These are phyloP conservation scores for Hordeum pubiflorum DNA, from an alignment of 202 grass and related monocot genomes.

Conservation along the genomic window DNA sequence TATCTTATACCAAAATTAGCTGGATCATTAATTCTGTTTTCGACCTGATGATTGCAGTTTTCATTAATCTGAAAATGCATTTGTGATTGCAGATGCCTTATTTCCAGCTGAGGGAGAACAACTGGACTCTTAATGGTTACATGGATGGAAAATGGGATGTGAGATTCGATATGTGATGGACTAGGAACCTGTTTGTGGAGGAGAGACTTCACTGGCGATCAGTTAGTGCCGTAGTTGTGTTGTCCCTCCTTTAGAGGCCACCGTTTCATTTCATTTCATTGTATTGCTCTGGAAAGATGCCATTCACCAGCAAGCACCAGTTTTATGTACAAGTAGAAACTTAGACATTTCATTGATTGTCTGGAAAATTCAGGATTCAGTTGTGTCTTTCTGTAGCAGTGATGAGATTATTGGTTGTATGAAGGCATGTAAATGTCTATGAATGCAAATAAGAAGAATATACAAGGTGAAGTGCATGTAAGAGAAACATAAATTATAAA, in stretches of 20 bases:
- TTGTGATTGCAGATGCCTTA: slow-evolving; percentile 68
- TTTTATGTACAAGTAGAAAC: slow-evolving; percentile 14
- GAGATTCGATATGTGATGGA: slow-evolving; percentile 57
- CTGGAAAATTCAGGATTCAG: background rate
- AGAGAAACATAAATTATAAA: no score
- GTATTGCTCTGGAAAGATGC: background rate
- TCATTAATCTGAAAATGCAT: background rate
- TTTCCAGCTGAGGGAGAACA: slow-evolving; percentile 80
- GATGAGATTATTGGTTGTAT: background rate
- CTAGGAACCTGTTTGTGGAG: background rate
- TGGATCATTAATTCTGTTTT: no score
- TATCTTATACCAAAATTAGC: background rate
- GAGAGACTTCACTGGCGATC: background rate
- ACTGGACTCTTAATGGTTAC: slow-evolving; percentile 71
- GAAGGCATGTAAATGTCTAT: background rate
- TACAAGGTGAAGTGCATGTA: background rate
- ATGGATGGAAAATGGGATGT: slow-evolving; percentile 80
- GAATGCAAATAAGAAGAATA: background rate
- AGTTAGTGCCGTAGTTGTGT: background rate
- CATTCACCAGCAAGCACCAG: background rate
- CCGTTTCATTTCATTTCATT: background rate
- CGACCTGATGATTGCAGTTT: background rate
- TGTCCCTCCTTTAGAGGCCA: background rate
- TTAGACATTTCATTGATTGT: background rate
- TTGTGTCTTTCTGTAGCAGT: background rate